Evolutionary conservation across 148 eudicot genomes (phyloP).

Genomic region (Selenicereus undatus): DNA sequence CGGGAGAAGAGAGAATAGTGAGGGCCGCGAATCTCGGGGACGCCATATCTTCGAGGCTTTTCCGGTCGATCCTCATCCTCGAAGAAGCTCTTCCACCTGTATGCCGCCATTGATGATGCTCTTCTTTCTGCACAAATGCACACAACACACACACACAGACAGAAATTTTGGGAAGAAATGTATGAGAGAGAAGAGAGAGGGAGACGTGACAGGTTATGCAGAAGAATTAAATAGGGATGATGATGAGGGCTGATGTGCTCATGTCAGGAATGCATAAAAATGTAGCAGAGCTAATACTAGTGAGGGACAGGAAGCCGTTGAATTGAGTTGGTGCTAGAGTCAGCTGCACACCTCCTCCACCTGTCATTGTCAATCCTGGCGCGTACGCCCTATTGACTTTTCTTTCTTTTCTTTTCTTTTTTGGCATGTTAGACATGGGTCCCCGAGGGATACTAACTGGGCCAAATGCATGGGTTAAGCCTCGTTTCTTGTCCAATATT

Average conservation of each 20-base stretch:
- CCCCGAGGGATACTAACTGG: not conserved
- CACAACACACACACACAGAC: not conserved
- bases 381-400: not conserved
- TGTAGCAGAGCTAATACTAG: too few relatives aligned
- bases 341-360: constrained; percentile 3
- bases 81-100: constrained; percentile 71
- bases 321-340: constrained; percentile 26
- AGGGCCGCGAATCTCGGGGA: constrained; percentile 86
- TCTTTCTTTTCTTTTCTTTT: not conserved
- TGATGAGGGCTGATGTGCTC: not conserved
- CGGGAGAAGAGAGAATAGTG: constrained; percentile 61
- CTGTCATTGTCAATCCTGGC: not conserved
- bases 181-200: not conserved
- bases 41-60: constrained; percentile 76
- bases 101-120: constrained; percentile 40
- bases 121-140: too few relatives aligned
- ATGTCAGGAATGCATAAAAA: too few relatives aligned
- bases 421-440: not conserved
- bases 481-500: not conserved
- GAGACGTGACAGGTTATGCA: not conserved
- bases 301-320: not conserved
- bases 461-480: not conserved
- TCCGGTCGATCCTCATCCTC: constrained; percentile 96
- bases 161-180: not conserved
- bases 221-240: not conserved